A percentile compares a stretch with the other conserved stretches of the same genome.
Evolutionary conservation across 352 stramenopile species (phyloP).

Genomic region (Salisapilia sapeloensis): DNA sequence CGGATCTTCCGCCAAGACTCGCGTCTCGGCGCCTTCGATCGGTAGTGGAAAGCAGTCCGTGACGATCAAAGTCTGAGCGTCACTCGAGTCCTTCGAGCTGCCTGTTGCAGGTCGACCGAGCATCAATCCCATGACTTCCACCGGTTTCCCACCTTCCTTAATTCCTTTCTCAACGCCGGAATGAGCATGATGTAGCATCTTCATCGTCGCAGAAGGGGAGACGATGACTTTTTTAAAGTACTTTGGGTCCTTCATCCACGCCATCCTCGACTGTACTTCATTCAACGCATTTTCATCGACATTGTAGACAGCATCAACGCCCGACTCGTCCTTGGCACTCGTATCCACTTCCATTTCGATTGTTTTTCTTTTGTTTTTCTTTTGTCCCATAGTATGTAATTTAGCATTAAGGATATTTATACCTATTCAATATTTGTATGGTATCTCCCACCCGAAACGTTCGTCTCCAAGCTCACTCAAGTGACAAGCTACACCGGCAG

Average conservation of each 20-base stretch:
- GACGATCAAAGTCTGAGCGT: slow-evolving; percentile 89
- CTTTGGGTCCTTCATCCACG: slow-evolving; percentile 86
- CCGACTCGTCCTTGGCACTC: slow-evolving; percentile 4
- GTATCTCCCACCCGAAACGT: too few species aligned
- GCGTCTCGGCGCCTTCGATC: slow-evolving; percentile 91
- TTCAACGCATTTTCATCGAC: slow-evolving; percentile 76
- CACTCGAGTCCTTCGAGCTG: slow-evolving; percentile 70
- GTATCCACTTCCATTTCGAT: slow-evolving; percentile 2
- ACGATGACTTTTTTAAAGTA: slow-evolving; percentile 95
- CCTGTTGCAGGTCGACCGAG: slow-evolving; percentile 83
- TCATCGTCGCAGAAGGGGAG: slow-evolving; percentile 86
- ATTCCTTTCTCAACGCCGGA: slow-evolving; percentile 97
- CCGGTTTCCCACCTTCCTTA: slow-evolving; percentile 87
- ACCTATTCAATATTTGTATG: too few species aligned
- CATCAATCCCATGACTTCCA: slow-evolving; percentile 99
- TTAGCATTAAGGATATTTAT: too few species aligned
- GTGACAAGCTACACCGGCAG: too few species aligned
- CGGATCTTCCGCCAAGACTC: slow-evolving; percentile 93
- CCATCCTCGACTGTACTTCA: slow-evolving; percentile 74
- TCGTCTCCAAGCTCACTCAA: too few species aligned
- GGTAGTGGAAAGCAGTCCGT: slow-evolving; percentile 97
- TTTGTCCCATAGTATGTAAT: too few species aligned
- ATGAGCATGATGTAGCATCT: slow-evolving; percentile 97
- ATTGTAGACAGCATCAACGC: slow-evolving; percentile 53
- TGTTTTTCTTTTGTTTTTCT: too few species aligned